Evolutionary conservation across 2,329 filamentous ascomycete species (phyloP).

Genomic region (Colletotrichum magnum): DNA sequence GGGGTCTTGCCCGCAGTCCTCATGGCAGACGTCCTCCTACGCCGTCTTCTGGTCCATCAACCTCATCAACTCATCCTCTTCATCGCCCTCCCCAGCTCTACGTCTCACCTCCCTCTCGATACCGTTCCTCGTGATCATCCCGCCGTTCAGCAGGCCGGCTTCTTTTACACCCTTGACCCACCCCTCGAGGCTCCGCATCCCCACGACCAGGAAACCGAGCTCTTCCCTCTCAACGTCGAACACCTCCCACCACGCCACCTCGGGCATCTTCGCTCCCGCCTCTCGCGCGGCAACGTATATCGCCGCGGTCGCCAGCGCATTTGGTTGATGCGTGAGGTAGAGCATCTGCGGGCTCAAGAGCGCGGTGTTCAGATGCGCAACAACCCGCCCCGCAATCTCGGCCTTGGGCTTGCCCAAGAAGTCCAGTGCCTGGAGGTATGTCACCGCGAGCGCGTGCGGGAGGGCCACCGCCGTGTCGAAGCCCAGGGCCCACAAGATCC

Average conservation of each 20-base stretch:
- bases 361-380: conserved; percentile 88
- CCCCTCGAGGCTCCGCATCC: conserved; percentile 82
- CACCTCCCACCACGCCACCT: conserved; percentile 95
- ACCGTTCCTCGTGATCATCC: conserved; percentile 70
- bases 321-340: conserved; percentile 93
- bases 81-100: conserved; percentile 59
- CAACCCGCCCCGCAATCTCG: conserved; percentile 73
- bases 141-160: conserved; percentile 63
- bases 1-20: not conserved
- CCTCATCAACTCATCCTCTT: conserved; percentile 61
- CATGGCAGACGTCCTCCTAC: not conserved
- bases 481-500: conserved; percentile 80
- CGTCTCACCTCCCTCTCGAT: conserved; percentile 73
- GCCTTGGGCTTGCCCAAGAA: conserved; percentile 65
- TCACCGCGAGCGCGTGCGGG: conserved; percentile 88
- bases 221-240: conserved; percentile 97
- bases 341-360: conserved; percentile 89
- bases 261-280: conserved; percentile 81
- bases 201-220: conserved; percentile 92
- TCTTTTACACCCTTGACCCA: conserved; percentile 73
- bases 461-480: conserved; percentile 87
- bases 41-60: conserved; percentile 41
- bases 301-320: conserved; percentile 86
- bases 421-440: conserved; percentile 92
- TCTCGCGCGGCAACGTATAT: conserved; percentile 92